These are phyloP conservation scores for Mycena vulgaris DNA, from an alignment of 768 basidiomycete genomes.

Conservation along the genomic window DNA sequence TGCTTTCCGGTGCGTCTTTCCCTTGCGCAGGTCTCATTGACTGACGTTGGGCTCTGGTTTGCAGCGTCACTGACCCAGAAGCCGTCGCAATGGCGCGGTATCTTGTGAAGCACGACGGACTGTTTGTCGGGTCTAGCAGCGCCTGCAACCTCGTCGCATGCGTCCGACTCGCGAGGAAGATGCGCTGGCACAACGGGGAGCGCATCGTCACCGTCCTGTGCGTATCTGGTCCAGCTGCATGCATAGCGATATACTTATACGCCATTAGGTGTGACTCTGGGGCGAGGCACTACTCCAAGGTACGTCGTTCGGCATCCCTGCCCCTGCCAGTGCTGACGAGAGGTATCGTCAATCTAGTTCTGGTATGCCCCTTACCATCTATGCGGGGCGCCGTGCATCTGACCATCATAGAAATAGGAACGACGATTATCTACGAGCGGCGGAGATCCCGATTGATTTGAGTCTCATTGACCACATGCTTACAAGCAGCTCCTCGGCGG, in stretches of 20 bases:
- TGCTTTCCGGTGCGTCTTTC: slow-evolving; percentile 78
- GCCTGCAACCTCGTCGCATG: slow-evolving; percentile 97
- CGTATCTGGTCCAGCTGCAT: slow-evolving; percentile 39
- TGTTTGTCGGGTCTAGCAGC: slow-evolving; percentile 96
- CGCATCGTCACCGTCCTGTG: slow-evolving; percentile 91
- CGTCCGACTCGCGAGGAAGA: slow-evolving; percentile 80
- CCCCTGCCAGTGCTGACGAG: slow-evolving; percentile 14
- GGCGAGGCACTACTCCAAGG: slow-evolving; percentile 93
- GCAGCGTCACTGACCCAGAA: slow-evolving; percentile 91
- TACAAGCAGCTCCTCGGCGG: background rate
- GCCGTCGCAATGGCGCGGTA: slow-evolving; percentile 97
- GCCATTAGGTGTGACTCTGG: slow-evolving; percentile 88
- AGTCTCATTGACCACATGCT: slow-evolving; percentile 61
- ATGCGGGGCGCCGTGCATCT: background rate
- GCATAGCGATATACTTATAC: background rate
- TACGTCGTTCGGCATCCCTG: slow-evolving; percentile 49
- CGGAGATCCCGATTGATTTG: slow-evolving; percentile 60
- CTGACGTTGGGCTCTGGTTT: slow-evolving; percentile 18
- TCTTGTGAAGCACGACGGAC: slow-evolving; percentile 90
- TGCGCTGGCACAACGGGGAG: slow-evolving; percentile 79
- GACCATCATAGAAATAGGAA: slow-evolving; percentile 54
- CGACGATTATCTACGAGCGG: slow-evolving; percentile 65
- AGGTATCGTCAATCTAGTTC: slow-evolving; percentile 49
- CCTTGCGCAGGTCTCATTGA: background rate
- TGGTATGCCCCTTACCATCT: slow-evolving; percentile 53